Evolutionary conservation across 2,329 filamentous ascomycete genomes (phyloP), one percentile per base, ranked within the genome.

Genomic region (Alternaria viburni): DNA sequence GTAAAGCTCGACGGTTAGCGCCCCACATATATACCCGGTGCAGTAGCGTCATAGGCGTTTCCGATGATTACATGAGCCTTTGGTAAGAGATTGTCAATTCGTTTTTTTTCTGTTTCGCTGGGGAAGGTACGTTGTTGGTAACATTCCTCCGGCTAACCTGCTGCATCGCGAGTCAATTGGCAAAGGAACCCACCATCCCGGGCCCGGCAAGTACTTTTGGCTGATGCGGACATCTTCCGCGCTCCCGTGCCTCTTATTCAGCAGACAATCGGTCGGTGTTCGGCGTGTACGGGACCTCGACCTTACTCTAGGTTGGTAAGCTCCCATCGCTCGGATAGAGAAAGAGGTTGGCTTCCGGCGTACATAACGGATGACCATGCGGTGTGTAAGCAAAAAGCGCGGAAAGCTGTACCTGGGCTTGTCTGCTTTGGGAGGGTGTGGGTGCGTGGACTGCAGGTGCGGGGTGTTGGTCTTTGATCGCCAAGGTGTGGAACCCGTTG

Each of bases 371-470:
- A 61, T 70, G 62, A 66, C 57, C 36, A 47, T 41, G 44, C 44
- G 55, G 36, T 72, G 54, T 66, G 66, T 72, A 67, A 72, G 67
- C 69, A 65, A 32, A 32, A 44, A 36, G 28, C 19, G 26, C 46
- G 45, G 19, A 51, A 54, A 49, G 36, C 8, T 36, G 61, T 59
- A 59, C 68, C 65, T 69, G 59, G 41, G 51, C 59, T 61, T 68
- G 45, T 15, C 66, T 23, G 41, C 32, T 63, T 69, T 51, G 49
- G 55, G 50, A 47, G 19, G 28, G 54, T 45, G 44, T 54, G 52
- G 32, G 36, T 50, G 17, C 54, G 30, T 28, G 23, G 57, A 21
- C 19, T 54, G 52, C 61, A 61, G 17, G 63, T 69, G 65, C 67
- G 65, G 67, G 65, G 68, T 65, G 49, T 51, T 51, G 47, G 15